These are phyloP conservation scores for Skeletonema menzelii DNA, from an alignment of 108 stramenopile species.

Conservation along the genomic window DNA sequence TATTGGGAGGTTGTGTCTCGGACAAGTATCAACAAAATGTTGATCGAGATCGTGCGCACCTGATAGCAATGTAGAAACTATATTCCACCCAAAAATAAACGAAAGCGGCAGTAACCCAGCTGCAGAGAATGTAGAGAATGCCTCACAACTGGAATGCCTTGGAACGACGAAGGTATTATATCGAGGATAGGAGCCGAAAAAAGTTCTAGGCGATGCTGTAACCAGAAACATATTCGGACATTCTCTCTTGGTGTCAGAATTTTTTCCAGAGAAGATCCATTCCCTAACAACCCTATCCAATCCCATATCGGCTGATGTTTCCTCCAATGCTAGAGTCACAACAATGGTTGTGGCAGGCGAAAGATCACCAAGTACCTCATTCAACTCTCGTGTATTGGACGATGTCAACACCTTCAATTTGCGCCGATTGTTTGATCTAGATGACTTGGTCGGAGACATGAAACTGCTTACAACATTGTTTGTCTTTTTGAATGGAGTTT, in stretches of 20 bases:
- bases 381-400: slow-evolving; percentile 59
- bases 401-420: slow-evolving; percentile 65
- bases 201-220: slow-evolving; percentile 19
- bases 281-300: slow-evolving; percentile 27
- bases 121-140: slow-evolving; percentile 72
- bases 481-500: slow-evolving; percentile 43
- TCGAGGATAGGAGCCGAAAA: background rate
- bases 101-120: slow-evolving; percentile 75
- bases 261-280: slow-evolving; percentile 62
- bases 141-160: slow-evolving; percentile 64
- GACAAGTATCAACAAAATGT: slow-evolving; percentile 87
- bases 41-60: slow-evolving; percentile 83
- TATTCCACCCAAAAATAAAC: slow-evolving; percentile 80
- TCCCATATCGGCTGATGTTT: background rate
- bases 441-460: slow-evolving; percentile 1
- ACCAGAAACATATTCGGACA: slow-evolving; percentile 54
- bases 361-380: slow-evolving; percentile 49
- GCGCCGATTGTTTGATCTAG: background rate
- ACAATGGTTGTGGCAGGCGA: slow-evolving; percentile 74
- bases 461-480: slow-evolving; percentile 1
- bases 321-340: slow-evolving; percentile 49
- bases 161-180: slow-evolving; percentile 68
- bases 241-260: slow-evolving; percentile 8
- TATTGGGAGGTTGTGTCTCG: slow-evolving; percentile 80
- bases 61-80: slow-evolving; percentile 47